Evolutionary conservation across 2,329 filamentous ascomycete species (phyloP).

Genomic region (Pestalotiopsis sp.): DNA sequence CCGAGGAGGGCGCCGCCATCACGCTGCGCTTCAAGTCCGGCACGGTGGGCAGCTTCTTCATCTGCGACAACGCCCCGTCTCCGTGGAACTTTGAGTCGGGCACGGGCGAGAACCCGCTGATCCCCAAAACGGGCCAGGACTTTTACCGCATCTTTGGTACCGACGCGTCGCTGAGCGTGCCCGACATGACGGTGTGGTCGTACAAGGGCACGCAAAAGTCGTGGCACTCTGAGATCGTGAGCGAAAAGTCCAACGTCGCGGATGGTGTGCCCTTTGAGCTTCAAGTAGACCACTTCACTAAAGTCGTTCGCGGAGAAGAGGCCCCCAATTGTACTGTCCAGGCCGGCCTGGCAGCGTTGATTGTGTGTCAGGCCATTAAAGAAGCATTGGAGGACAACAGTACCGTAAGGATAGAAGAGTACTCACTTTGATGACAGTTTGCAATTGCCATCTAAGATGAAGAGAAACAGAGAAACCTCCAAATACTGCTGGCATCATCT

Average conservation of each 20-base stretch:
- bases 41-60: constrained; percentile 56
- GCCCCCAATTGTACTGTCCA: constrained; percentile 47
- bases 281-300: constrained; percentile 53
- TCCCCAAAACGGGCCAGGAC: constrained; percentile 42
- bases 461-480: neutral
- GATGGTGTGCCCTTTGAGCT: constrained; percentile 47
- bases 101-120: constrained; percentile 59
- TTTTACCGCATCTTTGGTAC: constrained; percentile 60
- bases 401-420: constrained; percentile 22
- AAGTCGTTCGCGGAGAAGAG: constrained; percentile 44
- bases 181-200: constrained; percentile 53
- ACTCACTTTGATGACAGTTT: constrained; percentile 7
- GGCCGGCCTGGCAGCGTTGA: constrained; percentile 52
- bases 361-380: constrained; percentile 51
- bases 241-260: constrained; percentile 25
- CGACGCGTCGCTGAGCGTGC: constrained; percentile 52
- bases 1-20: constrained; percentile 59
- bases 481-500: neutral
- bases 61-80: constrained; percentile 53
- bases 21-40: constrained; percentile 55
- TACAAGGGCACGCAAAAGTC: constrained; percentile 41
- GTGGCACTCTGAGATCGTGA: constrained; percentile 40
- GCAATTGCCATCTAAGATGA: neutral
- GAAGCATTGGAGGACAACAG: constrained; percentile 38
- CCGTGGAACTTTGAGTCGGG: constrained; percentile 58